phyloP scores from a whole-genome alignment of 345 rosid species.

The Clausena lansium region DNA sequence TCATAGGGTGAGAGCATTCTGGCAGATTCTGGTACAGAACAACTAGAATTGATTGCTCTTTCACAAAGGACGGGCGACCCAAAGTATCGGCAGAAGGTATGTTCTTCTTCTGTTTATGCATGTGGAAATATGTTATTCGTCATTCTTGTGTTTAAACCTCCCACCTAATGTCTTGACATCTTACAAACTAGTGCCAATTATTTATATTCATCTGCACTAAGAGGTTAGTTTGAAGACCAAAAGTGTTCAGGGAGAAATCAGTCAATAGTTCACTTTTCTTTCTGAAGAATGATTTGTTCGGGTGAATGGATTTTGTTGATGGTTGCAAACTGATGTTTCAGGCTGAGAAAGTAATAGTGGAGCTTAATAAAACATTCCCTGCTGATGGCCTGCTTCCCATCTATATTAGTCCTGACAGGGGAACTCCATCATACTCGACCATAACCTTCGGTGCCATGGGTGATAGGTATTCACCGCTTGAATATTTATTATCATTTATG shows the following conservation, averaged over 20 bases:
- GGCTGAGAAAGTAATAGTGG: constrained; percentile 85
- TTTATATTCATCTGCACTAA: not conserved
- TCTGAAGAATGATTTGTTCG: not conserved
- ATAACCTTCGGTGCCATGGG: constrained; percentile 99
- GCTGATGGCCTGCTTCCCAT: constrained; percentile 94
- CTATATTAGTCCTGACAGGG: constrained; percentile 67
- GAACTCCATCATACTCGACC: constrained; percentile 54
- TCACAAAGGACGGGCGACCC: constrained; percentile 96
- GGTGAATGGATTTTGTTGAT: not conserved
- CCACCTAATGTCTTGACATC: not conserved
- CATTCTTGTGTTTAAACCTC: not conserved
- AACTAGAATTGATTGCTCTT: constrained; percentile 94
- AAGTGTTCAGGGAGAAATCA: not conserved
- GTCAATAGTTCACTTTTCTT: not conserved
- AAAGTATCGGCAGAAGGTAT: constrained; percentile 89
- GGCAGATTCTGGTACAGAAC: constrained; percentile 98
- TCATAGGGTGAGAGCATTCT: constrained; percentile 89
- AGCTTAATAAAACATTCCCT: constrained; percentile 74
- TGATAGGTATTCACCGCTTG: constrained; percentile 64
- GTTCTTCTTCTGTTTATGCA: constrained; percentile 10
- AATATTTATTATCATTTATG: not conserved
- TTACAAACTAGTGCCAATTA: not conserved
- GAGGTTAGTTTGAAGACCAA: not conserved
- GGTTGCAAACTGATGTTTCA: constrained; percentile 28
- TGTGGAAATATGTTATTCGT: not conserved